Evolutionary conservation across 108 stramenopile species (phyloP), one percentile per base, ranked within the genome.

Genomic region (Fistulifera pelliculosa): DNA sequence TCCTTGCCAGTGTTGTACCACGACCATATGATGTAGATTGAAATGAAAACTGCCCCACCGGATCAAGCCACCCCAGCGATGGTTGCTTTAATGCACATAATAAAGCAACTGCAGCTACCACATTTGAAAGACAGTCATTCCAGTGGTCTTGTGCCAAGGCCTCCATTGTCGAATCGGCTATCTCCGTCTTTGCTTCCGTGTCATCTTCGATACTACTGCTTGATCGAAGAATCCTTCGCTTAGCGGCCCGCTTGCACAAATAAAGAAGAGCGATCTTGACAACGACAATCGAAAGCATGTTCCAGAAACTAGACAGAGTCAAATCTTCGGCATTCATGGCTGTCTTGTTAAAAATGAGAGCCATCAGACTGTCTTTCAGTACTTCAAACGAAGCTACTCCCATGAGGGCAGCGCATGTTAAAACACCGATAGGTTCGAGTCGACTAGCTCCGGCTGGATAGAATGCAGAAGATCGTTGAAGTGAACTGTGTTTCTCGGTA

Each of bases 381-480:
- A 96, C 78, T 54, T 93, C 89, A 49, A 94, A 85, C 39, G 74
- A 76, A 15, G 91, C 95, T 73, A 94, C 90, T 11, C 91, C 93
- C 95, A 96, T 96, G 8, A 96, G 48, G 7, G 92, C 85, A 17
- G 96, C 93, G 60, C 92, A 94, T 7, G 87, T 87, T 49, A 97
- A 69, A 21, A 94, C 93, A 7, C 94, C 93, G 27, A 97, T 65
- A 11, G 96, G 91, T 74, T 97, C 96, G 42, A 97, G 59, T 56
- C 96, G 77, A 8, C 71, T 56, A 5, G 93, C 85, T 8, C 96
- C 96, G 1, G 91, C 94, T 0, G 96, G 96, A 72, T 94, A 96
- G 49, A 79, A 70, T 6, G 87, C 92, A 15, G 76, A 76, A 18
- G 69, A 69, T 14, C 87, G 83, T 31, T 83, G 65, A 52, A 79